Percentiles rank a stretch among this genome's conserved stretches.
Evolutionary conservation across 177 flowering plant species (phyloP).

Genomic region (Vitis hybrid): DNA sequence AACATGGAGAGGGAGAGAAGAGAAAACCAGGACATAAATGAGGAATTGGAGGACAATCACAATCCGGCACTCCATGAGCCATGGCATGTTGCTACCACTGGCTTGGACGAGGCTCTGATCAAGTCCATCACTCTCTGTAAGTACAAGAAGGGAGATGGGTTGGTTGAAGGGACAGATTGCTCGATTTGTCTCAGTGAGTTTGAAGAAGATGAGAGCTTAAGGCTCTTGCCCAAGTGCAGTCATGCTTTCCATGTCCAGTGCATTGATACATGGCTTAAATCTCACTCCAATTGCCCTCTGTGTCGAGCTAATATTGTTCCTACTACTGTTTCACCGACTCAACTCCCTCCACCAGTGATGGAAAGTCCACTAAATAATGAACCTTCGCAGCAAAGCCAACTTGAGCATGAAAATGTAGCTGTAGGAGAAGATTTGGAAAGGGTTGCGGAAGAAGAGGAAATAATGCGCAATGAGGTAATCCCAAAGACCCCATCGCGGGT

Average conservation of each 20-base stretch:
- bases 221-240: slow-evolving; percentile 79
- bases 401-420: slow-evolving; percentile 11
- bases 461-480: not conserved
- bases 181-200: slow-evolving; percentile 80
- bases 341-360: slow-evolving; percentile 13
- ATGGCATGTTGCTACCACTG: slow-evolving; percentile 41
- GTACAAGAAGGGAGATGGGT: slow-evolving; percentile 64
- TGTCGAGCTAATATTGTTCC: slow-evolving; percentile 59
- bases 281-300: slow-evolving; percentile 80
- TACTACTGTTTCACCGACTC: slow-evolving; percentile 20
- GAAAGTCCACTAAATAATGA: slow-evolving; percentile 12
- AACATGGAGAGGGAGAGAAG: slow-evolving; percentile 26
- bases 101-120: slow-evolving; percentile 67
- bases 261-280: slow-evolving; percentile 79
- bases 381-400: slow-evolving; percentile 13
- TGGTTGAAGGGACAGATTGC: slow-evolving; percentile 68
- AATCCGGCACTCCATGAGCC: slow-evolving; percentile 37
- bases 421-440: slow-evolving; percentile 18
- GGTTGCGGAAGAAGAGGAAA: slow-evolving; percentile 14
- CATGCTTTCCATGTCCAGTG: slow-evolving; percentile 81
- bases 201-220: slow-evolving; percentile 59
- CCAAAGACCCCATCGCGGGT: slow-evolving; percentile 27
- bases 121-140: slow-evolving; percentile 53
- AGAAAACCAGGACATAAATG: slow-evolving; percentile 17
- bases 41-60: slow-evolving; percentile 35